Evolutionary conservation across 306 rosid genomes (phyloP).

Genomic region (Castanea mollissima): DNA sequence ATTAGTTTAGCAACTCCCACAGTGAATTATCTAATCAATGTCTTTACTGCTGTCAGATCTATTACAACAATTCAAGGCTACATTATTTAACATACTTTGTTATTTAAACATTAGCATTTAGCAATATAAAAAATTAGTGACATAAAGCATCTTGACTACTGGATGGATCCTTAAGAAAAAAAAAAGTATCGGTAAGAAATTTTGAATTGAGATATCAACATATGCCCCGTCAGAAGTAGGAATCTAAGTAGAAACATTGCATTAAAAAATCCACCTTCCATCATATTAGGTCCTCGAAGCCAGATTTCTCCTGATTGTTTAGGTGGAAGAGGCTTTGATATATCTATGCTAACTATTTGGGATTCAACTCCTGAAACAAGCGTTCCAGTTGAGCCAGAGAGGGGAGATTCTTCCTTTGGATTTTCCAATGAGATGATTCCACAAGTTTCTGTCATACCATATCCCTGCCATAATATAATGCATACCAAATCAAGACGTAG

Average conservation of each 20-base stretch:
- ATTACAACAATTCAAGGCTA: no score
- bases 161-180: no score
- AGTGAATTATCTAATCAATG: no score
- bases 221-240: no score
- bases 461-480: constrained; percentile 28
- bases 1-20: no score
- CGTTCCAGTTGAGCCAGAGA: constrained; percentile 35
- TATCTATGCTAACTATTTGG: constrained; percentile 25
- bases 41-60: no score
- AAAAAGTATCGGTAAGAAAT: no score
- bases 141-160: no score
- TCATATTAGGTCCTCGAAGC: constrained; percentile 39
- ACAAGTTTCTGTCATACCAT: constrained; percentile 55
- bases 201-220: no score
- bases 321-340: constrained; percentile 37
- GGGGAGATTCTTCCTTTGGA: constrained; percentile 18
- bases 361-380: constrained; percentile 39
- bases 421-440: constrained; percentile 27
- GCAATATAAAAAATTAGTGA: no score
- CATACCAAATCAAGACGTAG: not conserved
- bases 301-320: constrained; percentile 45
- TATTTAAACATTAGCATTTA: no score
- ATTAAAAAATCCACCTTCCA: constrained; percentile 30
- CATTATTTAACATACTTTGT: no score
- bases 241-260: not conserved